Evolutionary conservation across 345 rosid genomes (phyloP).

Genomic region (Boechera stricta): DNA sequence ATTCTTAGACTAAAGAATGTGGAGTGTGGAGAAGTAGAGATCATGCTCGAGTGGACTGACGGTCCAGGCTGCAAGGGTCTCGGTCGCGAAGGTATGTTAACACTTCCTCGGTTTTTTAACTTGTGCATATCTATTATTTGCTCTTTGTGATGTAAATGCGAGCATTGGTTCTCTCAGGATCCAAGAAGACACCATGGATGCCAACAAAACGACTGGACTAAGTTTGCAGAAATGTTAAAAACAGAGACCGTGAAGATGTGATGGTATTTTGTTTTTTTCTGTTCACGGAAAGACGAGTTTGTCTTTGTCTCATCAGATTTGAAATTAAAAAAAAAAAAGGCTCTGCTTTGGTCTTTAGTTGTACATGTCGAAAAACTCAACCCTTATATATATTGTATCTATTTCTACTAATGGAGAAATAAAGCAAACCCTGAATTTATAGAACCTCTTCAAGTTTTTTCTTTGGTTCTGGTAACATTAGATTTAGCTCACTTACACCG

Average conservation of each 20-base stretch:
- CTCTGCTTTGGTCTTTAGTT: slow-evolving; percentile 43
- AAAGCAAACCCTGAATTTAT: slow-evolving; percentile 47
- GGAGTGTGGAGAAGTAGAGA: slow-evolving; percentile 67
- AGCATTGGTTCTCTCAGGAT: slow-evolving; percentile 34
- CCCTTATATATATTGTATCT: slow-evolving; percentile 36
- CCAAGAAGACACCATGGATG: slow-evolving; percentile 50
- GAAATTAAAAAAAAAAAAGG: background rate
- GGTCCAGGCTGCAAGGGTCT: slow-evolving; percentile 55
- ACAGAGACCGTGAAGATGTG: slow-evolving; percentile 36
- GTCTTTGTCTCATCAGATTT: slow-evolving; percentile 39
- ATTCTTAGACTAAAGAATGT: slow-evolving; percentile 64
- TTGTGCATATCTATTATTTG: background rate
- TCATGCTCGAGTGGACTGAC: slow-evolving; percentile 74
- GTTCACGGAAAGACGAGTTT: slow-evolving; percentile 37
- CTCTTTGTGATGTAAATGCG: background rate
- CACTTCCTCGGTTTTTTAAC: background rate
- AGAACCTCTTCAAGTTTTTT: slow-evolving; percentile 27
- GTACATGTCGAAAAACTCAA: slow-evolving; percentile 39
- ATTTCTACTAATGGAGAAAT: slow-evolving; percentile 41
- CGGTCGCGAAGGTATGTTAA: slow-evolving; percentile 45
- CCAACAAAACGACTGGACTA: slow-evolving; percentile 48
- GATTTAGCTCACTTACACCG: background rate
- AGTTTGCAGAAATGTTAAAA: slow-evolving; percentile 14
- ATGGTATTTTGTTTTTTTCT: background rate
- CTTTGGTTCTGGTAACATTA: background rate